Percentiles rank a stretch among this genome's conserved stretches.
Conservation (phyloP, 2,329 filamentous ascomycete species). For the Thielaviopsis populi region DNA sequence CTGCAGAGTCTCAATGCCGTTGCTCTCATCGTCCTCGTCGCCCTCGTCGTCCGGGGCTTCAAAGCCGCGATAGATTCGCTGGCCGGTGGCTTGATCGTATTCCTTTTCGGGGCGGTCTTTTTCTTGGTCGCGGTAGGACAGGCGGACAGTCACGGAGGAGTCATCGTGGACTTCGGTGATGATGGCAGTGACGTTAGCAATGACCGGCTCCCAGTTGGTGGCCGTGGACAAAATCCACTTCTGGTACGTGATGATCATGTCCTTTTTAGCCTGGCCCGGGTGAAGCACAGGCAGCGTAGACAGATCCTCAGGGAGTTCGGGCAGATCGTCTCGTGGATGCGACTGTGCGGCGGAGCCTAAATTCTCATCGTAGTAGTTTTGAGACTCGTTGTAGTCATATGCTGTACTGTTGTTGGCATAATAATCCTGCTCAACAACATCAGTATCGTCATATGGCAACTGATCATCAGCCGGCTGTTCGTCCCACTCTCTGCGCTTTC, state of each 20-base stretch:
- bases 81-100: conserved; percentile 52
- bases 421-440: conserved; percentile 11
- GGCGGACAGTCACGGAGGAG: conserved; percentile 39
- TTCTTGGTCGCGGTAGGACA: conserved; percentile 55
- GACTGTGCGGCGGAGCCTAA: not conserved
- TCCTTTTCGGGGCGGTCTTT: conserved; percentile 39
- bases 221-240: conserved; percentile 44
- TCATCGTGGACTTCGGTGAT: conserved; percentile 42
- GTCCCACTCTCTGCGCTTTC: conserved; percentile 27
- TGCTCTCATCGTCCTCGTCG: conserved; percentile 34
- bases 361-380: not conserved
- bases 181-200: conserved; percentile 50
- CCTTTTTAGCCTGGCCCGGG: conserved; percentile 34
- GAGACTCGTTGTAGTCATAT: conserved; percentile 24
- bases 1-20: conserved; percentile 44
- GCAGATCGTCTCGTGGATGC: conserved; percentile 38
- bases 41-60: conserved; percentile 53
- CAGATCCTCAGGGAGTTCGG: conserved; percentile 43
- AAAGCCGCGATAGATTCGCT: conserved; percentile 55
- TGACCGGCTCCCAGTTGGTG: conserved; percentile 50
- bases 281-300: conserved; percentile 36
- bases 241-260: conserved; percentile 56
- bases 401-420: not conserved
- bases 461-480: conserved; percentile 28
- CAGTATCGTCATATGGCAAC: conserved; percentile 14